phyloP scores from a whole-genome alignment of 176 grass and related monocot species.

The Dactylis glomerata region DNA sequence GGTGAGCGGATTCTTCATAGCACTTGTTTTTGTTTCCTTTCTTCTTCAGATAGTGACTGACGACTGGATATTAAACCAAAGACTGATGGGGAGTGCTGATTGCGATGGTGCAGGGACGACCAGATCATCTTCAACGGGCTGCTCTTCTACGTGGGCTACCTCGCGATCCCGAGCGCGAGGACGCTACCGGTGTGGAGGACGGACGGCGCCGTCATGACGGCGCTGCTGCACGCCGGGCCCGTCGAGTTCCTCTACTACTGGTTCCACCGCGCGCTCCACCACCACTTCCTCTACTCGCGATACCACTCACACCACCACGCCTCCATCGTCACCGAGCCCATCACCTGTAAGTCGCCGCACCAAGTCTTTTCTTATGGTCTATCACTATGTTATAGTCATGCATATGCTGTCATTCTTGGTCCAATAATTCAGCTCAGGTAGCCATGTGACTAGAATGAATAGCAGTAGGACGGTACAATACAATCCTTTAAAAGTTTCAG shows the following conservation, averaged over 20 bases:
- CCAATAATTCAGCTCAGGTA: not conserved
- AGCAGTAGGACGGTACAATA: not conserved
- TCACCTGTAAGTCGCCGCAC: constrained; percentile 69
- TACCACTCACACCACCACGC: constrained; percentile 91
- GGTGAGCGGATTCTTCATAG: constrained; percentile 27
- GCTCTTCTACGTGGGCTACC: constrained; percentile 50
- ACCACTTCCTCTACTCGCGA: constrained; percentile 90
- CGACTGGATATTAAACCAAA: too few species aligned
- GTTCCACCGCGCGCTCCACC: constrained; percentile 93
- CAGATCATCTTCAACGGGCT: constrained; percentile 85
- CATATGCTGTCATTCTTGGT: not conserved
- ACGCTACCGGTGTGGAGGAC: constrained; percentile 54
- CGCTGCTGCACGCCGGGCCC: constrained; percentile 59
- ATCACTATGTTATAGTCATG: not conserved
- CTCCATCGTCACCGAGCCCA: constrained; percentile 89
- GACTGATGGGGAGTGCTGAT: too few species aligned
- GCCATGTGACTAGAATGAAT: constrained; percentile 1
- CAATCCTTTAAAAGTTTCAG: not conserved
- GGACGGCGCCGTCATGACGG: constrained; percentile 49
- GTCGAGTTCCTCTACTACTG: constrained; percentile 99
- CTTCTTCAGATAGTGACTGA: too few species aligned
- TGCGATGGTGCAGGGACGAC: constrained; percentile 83
- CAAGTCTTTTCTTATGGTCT: not conserved
- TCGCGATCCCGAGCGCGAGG: constrained; percentile 7
- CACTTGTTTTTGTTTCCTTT: too few species aligned